Evolutionary conservation across 768 basidiomycete genomes (phyloP).

Genomic region (Grammothele lineata): DNA sequence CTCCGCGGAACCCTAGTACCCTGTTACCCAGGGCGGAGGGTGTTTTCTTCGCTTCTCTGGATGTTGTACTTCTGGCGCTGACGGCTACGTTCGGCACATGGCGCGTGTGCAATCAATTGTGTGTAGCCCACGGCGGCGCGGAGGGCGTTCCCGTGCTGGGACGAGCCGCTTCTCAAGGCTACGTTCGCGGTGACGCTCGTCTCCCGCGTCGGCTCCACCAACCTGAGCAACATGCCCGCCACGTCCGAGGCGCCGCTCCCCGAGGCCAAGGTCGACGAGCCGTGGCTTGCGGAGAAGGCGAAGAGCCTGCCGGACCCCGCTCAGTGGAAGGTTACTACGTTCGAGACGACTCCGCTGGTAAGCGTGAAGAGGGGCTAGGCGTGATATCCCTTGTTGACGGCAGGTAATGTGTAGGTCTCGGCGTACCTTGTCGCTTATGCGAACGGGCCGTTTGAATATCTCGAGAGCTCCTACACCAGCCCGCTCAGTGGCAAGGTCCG

Average conservation of each 20-base stretch:
- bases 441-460: constrained; percentile 73
- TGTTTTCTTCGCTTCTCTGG: too few species aligned
- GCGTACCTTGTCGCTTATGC: constrained; percentile 88
- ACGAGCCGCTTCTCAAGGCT: constrained; percentile 89
- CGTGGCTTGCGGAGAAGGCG: constrained; percentile 30
- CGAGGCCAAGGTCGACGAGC: constrained; percentile 23
- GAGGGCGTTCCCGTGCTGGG: constrained; percentile 86
- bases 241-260: constrained; percentile 51
- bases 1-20: neutral
- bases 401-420: constrained; percentile 48
- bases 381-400: neutral
- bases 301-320: constrained; percentile 26
- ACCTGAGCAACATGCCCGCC: constrained; percentile 88
- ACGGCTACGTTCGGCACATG: too few species aligned
- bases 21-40: too few species aligned
- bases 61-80: too few species aligned
- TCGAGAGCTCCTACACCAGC: constrained; percentile 75
- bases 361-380: constrained; percentile 2
- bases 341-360: constrained; percentile 73
- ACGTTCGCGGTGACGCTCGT: constrained; percentile 79
- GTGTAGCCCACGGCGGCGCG: constrained; percentile 79
- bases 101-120: neutral
- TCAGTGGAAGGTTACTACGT: constrained; percentile 81
- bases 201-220: constrained; percentile 71
- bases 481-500: constrained; percentile 77